These are phyloP conservation scores for Ophidiomyces ophidiicola DNA, from an alignment of 2,329 filamentous ascomycete genomes.

Conservation along the genomic window DNA sequence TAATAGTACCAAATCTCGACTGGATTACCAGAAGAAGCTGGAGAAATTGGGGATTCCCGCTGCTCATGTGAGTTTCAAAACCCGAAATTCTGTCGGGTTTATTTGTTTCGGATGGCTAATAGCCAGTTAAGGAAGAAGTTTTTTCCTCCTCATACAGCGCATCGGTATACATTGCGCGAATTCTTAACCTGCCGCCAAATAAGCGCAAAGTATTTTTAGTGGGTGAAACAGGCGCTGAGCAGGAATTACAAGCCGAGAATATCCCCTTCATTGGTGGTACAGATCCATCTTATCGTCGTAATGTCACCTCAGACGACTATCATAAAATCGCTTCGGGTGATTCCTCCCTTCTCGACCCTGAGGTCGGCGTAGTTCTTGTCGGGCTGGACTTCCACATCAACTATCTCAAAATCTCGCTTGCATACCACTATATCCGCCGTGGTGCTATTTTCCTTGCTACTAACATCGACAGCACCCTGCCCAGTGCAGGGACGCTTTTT, in stretches of 20 bases:
- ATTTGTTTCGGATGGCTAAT: neutral
- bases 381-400: slow-evolving; percentile 92
- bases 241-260: slow-evolving; percentile 69
- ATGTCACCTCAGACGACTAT: slow-evolving; percentile 73
- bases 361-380: slow-evolving; percentile 78
- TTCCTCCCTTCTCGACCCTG: slow-evolving; percentile 63
- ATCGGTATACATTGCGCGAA: slow-evolving; percentile 88
- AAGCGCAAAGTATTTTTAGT: slow-evolving; percentile 92
- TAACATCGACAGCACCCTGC: slow-evolving; percentile 83
- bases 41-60: slow-evolving; percentile 66
- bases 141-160: slow-evolving; percentile 94
- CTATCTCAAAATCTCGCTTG: slow-evolving; percentile 80
- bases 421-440: slow-evolving; percentile 67
- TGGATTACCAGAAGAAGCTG: slow-evolving; percentile 88
- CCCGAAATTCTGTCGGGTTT: neutral
- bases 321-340: slow-evolving; percentile 57
- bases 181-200: slow-evolving; percentile 62
- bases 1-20: slow-evolving; percentile 92
- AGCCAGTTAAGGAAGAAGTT: slow-evolving; percentile 58
- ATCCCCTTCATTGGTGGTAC: slow-evolving; percentile 77
- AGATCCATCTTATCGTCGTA: slow-evolving; percentile 62
- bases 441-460: slow-evolving; percentile 85
- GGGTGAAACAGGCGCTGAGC: slow-evolving; percentile 81
- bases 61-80: slow-evolving; percentile 6
- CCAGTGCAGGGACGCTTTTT: slow-evolving; percentile 69